Evolutionary conservation across 345 rosid genomes (phyloP), one percentile per base, ranked within the genome.

Genomic region (Microthlaspi erraticum): DNA sequence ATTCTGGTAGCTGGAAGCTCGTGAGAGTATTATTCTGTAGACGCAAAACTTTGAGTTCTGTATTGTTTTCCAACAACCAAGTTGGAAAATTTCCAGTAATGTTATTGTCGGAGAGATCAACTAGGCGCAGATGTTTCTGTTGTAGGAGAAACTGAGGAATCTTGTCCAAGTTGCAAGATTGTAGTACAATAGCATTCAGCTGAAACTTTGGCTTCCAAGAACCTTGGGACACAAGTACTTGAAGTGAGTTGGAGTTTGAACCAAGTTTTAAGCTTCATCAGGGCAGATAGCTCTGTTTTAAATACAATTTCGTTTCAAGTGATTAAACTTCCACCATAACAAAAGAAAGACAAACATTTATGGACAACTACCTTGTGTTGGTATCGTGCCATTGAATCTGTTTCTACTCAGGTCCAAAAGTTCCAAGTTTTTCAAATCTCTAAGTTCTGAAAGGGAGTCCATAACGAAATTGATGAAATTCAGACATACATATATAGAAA

Each of bases 121-220:
- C 19, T 1, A 8, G 18, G 32, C 56, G 37, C 53, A 75, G 29
- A 8, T 31, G 44, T 9, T 51, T 52, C 39, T 75, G 78, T 12
- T 44, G 5, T 32, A 54, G 41, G 19, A 75, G 78, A 53, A 75
- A 68, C 11, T 14, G 66, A 43, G 77, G 77, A 52, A 72, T 58
- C 19, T 54, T 13, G 5, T 7, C 18, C 50, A 70, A 36, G 31
- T 61, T 61, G 70, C 76, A 72, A 43, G 23, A 37, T 1, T 4
- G 17, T 44, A 72, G n/a, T 23, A 8, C 31, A n/a, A 75, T 14
- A 55, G 26, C 60, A 36, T 7, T 60, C 20, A 75, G 1, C 10
- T 75, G 70, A 45, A 68, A 61, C 3, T 16, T 38, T 48, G 79
- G 74, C 18, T 32, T 37, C 74, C 69, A 68, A 0, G 9, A 32